Conservation (phyloP, 345 rosid species). For the Diplotaxis tenuifolia region DNA sequence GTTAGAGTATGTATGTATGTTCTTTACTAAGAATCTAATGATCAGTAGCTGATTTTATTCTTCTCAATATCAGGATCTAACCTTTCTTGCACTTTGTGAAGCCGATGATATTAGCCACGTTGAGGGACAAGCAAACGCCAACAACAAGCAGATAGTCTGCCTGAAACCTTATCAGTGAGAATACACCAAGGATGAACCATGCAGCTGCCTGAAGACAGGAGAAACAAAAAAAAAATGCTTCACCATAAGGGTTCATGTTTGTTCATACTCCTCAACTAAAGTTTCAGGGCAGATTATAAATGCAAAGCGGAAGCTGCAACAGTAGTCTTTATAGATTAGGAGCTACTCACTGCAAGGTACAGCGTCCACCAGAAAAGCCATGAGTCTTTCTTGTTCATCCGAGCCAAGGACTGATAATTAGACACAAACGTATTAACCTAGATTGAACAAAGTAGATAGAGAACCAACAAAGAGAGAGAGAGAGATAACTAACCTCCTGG, state of each 20-base stretch:
- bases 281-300: neutral
- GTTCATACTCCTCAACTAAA: neutral
- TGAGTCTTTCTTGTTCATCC: conserved; percentile 65
- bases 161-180: conserved; percentile 59
- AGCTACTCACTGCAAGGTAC: conserved; percentile 53
- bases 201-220: conserved; percentile 46
- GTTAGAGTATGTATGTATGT: neutral
- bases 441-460: neutral
- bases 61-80: conserved; percentile 12
- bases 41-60: neutral
- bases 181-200: conserved; percentile 59
- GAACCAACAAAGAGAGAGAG: neutral
- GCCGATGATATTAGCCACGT: conserved; percentile 64
- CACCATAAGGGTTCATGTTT: conserved; percentile 10
- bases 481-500: conserved; percentile 69
- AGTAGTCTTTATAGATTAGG: neutral
- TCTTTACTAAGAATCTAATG: neutral
- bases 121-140: conserved; percentile 64
- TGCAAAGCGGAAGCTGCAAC: neutral
- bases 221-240: neutral
- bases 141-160: conserved; percentile 67
- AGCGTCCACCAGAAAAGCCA: conserved; percentile 78
- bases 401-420: conserved; percentile 52
- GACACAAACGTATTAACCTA: neutral
- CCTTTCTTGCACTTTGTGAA: conserved; percentile 76